phyloP scores from a whole-genome alignment of 495 filamentous ascomycete genomes.

The Talaromyces wortmannii region DNA sequence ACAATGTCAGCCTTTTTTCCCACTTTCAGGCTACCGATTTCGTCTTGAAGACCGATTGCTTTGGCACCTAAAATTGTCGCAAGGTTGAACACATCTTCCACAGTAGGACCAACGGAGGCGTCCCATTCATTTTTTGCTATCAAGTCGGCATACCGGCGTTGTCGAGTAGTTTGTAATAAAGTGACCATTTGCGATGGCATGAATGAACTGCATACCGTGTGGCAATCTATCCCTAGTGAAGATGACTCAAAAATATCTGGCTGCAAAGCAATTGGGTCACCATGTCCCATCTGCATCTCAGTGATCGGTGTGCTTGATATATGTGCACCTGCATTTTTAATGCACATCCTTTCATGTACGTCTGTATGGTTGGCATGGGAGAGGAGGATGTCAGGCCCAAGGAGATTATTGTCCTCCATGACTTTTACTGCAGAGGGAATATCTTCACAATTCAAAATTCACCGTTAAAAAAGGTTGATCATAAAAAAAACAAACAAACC shows the following conservation, averaged over 20 bases:
- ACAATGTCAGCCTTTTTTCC: conserved; percentile 34
- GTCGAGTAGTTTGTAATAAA: not conserved
- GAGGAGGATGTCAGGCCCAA: conserved; percentile 26
- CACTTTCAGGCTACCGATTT: conserved; percentile 32
- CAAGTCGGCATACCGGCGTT: not conserved
- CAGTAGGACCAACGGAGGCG: not conserved
- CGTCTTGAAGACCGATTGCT: conserved; percentile 26
- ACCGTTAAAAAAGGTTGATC: not conserved
- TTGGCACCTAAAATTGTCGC: conserved; percentile 14
- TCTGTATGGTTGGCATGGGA: conserved; percentile 27
- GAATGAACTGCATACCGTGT: not conserved
- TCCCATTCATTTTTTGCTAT: not conserved
- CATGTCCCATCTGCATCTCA: conserved; percentile 34
- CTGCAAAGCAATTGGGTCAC: conserved; percentile 21
- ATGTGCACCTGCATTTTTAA: conserved; percentile 13
- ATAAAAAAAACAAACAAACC: not conserved
- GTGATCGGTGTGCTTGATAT: conserved; percentile 33
- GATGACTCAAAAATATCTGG: not conserved
- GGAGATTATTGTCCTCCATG: conserved; percentile 24
- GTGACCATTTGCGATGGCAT: not conserved
- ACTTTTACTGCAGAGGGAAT: not conserved
- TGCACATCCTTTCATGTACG: conserved; percentile 13
- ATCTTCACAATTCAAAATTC: not conserved
- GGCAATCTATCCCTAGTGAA: not conserved
- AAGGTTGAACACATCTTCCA: not conserved